phyloP scores from a whole-genome alignment of 176 grass and related monocot genomes.

The Alloteropsis semialata region DNA sequence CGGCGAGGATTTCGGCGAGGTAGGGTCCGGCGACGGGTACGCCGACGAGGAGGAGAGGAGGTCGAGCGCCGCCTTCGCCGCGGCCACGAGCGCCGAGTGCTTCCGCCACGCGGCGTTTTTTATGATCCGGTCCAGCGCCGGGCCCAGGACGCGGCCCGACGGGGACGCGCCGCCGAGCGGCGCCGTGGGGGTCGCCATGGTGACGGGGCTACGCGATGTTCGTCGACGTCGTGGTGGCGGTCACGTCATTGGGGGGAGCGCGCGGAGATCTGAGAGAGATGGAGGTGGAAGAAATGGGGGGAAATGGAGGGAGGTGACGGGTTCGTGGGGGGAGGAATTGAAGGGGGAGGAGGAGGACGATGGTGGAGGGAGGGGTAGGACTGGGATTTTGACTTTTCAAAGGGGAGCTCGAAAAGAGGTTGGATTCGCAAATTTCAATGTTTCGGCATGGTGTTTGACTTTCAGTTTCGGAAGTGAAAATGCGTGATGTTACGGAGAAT shows the following conservation, averaged over 20 bases:
- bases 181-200: conserved; percentile 40
- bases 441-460: neutral
- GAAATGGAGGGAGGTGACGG: conserved; percentile 27
- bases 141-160: conserved; percentile 71
- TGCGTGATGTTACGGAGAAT: neutral
- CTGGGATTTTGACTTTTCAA: conserved; percentile 6
- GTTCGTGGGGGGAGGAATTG: conserved; percentile 23
- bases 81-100: conserved; percentile 69
- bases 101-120: conserved; percentile 92
- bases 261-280: conserved; percentile 35
- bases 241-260: conserved; percentile 34
- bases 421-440: neutral
- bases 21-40: conserved; percentile 32
- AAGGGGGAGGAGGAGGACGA: conserved; percentile 3
- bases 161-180: conserved; percentile 59
- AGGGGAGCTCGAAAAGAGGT: neutral
- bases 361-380: conserved; percentile 30
- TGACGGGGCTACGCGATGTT: conserved; percentile 19
- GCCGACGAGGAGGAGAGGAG: conserved; percentile 51
- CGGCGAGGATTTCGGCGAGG: conserved; percentile 39
- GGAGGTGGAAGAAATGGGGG: conserved; percentile 26
- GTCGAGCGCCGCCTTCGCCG: conserved; percentile 78
- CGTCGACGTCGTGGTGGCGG: neutral
- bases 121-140: conserved; percentile 90
- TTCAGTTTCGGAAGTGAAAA: neutral